Conservation (phyloP, 2,329 filamentous ascomycete species). For the Diaporthe velutina region DNA sequence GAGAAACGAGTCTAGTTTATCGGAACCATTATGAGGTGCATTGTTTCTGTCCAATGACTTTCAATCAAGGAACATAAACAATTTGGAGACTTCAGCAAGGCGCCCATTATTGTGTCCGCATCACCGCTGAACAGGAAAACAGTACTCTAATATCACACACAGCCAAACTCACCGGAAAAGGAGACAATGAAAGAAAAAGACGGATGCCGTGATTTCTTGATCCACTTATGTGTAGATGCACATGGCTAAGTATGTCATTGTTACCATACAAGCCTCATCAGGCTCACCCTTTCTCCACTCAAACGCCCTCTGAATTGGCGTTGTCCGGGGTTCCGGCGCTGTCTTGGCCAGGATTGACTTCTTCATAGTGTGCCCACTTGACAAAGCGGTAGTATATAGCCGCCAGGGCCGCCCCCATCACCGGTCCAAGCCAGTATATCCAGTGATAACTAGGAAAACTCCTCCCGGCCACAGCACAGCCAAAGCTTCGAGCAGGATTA, state of each 20-base stretch:
- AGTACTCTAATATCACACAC: neutral
- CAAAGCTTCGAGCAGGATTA: constrained; percentile 12
- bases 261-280: too few relatives aligned
- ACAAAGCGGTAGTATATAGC: constrained; percentile 7
- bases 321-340: neutral
- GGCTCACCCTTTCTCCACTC: neutral
- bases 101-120: neutral
- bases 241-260: too few relatives aligned
- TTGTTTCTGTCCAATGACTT: neutral
- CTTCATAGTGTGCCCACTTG: constrained; percentile 13
- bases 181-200: too few relatives aligned
- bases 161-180: neutral
- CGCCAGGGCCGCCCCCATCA: neutral
- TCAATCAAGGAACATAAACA: neutral
- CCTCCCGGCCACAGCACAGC: neutral
- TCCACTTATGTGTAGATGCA: too few relatives aligned
- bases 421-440: constrained; percentile 16
- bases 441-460: neutral
- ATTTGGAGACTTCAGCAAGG: neutral
- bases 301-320: neutral
- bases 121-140: neutral
- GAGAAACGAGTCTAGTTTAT: neutral
- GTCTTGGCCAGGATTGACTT: constrained; percentile 11
- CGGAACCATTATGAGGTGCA: neutral
- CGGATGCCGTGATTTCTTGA: too few relatives aligned